Base-by-base conservation (phyloP, 176 grass and related monocot genomes). In the Phoenix roebelenii region DNA sequence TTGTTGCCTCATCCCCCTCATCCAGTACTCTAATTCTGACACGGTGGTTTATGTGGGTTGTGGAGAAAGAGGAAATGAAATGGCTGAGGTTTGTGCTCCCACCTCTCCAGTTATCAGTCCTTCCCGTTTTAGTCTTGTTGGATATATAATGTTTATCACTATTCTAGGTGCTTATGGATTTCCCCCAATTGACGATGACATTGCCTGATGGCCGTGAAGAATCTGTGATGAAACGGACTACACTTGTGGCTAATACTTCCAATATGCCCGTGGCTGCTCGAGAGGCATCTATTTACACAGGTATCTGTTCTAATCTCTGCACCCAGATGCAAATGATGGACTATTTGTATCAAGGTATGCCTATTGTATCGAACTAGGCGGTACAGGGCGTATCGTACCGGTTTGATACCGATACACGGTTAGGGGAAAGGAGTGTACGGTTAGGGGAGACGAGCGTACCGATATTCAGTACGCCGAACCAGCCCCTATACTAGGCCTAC, bases 181-280 rank as follows among this genome's bases (percentile, higher is more conserved):
- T 89, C 17, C 90, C 90, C 12, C 80, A 87, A 70, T 81, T 95
- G 74, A 89, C 90, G 68, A 95, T 95, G 90, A 95, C 82, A 22
- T 77, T 89, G 60, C 53, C 64, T 54, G 83, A 95, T 67, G 90
- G 90, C 2, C 90, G 90, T 89, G 90, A 95, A 71, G 90, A 95
- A 51, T 89, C 88, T 12, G 88, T 91, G 16, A 86, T 91, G 88
- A 91, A 91, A 51, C 81, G 83, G 67, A 91, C 88, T 2, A 95
- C 90, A 50, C 77, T 95, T 63, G 90, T 95, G 23, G 90, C 90
- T 58, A 95, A 95, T 79, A 95, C 90, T 17, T 95, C 90, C 50
- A 95, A 95, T 62, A 95, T 95, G 90, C 90, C 90, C 76, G 90
- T 89, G 0, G 82, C 90, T 76, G 90, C 90, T 82, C 85, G 90